Evolutionary conservation across 257 asterid genomes (phyloP), one percentile per base, ranked within the genome.

Genomic region (Nicotiana paniculata): DNA sequence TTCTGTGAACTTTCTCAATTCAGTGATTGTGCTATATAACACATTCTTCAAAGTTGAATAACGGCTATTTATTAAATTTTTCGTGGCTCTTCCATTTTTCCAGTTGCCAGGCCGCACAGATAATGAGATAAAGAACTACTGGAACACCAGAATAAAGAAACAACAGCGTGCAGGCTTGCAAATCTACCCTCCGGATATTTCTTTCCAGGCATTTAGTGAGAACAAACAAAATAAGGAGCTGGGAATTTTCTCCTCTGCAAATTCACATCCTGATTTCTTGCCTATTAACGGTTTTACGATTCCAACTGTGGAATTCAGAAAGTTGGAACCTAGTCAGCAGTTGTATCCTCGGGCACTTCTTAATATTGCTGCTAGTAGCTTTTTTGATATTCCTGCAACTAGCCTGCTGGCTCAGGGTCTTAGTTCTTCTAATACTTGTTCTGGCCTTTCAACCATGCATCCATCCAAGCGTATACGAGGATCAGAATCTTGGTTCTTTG

Each of bases 61-160:
- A 10, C 21, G 33, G 57, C 76, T 82, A 81, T 66, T 80, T 72
- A 62, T 84, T 46, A 54, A 61, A 21, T 75, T 64, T 81, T 39
- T 53, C 77, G n/a, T 70, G 72, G 67, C 57, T 80, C 13, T 39
- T 84, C 5, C 86, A 57, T 30, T 26, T 68, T 67, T 77, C 81
- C 88, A 95, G 98, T 88, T 95, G 90, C 98, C 98, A 65, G 97
- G 98, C 46, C 97, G 97, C 79, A 93, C 98, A n/a, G 97, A 93
- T 86, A 95, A 95, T 59, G 98, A 94, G 91, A 93, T 94, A 58
- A 94, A 94, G 72, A 94, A 93, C 92, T 94, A 82, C 79, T 94
- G 98, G 98, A 95, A 95, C 84, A 92, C 98, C 53, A 86, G 97
- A 85, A 88, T 91, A 77, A 95, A 93, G 91, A 89, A 97, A 86